These are phyloP conservation scores for Xylaria sp. DNA, from an alignment of 2,329 filamentous ascomycete species.

Conservation along the genomic window DNA sequence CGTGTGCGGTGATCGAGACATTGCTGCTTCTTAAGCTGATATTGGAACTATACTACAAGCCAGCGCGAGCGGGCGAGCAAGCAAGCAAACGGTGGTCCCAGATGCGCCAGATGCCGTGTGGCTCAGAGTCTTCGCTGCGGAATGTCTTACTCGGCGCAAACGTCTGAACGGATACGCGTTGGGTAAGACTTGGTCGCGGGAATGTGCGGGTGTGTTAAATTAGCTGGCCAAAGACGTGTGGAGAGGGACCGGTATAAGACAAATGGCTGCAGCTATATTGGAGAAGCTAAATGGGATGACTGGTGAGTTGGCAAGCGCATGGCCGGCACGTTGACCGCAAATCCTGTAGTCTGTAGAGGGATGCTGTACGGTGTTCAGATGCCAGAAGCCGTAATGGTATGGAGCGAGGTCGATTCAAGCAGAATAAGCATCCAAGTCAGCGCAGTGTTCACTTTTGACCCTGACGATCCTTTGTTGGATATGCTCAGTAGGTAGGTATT, in stretches of 20 bases:
- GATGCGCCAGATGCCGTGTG: conserved; percentile 18
- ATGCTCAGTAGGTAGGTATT: neutral
- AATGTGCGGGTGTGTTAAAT: conserved; percentile 12
- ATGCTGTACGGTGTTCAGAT: neutral
- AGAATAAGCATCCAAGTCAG: neutral
- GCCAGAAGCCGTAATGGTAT: neutral
- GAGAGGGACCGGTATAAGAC: conserved; percentile 37
- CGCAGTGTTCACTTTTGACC: conserved; percentile 21
- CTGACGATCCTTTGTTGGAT: conserved; percentile 22
- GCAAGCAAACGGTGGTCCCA: neutral
- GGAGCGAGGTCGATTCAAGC: neutral
- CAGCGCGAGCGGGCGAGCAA: conserved; percentile 7
- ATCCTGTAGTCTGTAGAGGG: neutral
- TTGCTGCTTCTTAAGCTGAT: conserved; percentile 41
- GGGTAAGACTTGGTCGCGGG: conserved; percentile 16
- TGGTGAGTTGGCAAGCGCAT: conserved; percentile 36
- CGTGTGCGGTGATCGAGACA: conserved; percentile 64
- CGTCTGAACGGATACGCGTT: conserved; percentile 13
- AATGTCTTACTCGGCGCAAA: conserved; percentile 24
- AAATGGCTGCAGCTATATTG: conserved; percentile 44
- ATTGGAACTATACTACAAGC: conserved; percentile 1
- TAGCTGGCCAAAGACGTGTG: conserved; percentile 16
- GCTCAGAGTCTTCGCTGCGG: neutral
- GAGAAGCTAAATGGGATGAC: conserved; percentile 19
- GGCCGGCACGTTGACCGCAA: conserved; percentile 11